phyloP scores from a whole-genome alignment of 2,329 filamentous ascomycete genomes.

The Lasiodiplodia sp. region DNA sequence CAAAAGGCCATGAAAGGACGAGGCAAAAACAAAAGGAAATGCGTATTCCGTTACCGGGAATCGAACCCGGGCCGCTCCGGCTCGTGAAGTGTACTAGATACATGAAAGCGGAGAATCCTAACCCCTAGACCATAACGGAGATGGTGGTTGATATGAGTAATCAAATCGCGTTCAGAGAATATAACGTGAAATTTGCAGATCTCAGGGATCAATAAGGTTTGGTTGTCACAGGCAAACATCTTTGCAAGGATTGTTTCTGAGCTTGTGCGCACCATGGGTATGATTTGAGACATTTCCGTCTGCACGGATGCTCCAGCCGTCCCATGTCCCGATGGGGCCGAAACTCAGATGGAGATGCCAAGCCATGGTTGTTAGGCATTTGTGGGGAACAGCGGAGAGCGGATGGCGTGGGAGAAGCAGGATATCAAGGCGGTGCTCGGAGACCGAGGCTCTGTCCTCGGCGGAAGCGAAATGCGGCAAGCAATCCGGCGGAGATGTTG shows the following conservation, averaged over 20 bases:
- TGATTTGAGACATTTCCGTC: background rate
- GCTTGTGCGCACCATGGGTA: background rate
- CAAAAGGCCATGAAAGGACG: no score
- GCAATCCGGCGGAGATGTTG: background rate
- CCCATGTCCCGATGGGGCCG: background rate
- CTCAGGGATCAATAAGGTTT: background rate
- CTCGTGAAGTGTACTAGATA: background rate
- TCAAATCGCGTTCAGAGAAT: fast-evolving
- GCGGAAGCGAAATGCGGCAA: conserved; percentile 1
- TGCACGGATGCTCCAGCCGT: background rate
- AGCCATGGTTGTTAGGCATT: background rate
- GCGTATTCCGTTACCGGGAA: conserved; percentile 26
- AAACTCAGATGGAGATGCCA: background rate
- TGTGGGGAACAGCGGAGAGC: background rate
- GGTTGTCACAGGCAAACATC: no score
- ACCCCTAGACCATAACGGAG: conserved; percentile 31
- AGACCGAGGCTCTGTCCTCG: background rate
- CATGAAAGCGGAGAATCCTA: conserved; percentile 30
- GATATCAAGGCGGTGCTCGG: background rate
- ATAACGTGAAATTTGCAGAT: background rate
- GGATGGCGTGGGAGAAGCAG: background rate
- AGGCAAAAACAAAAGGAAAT: background rate
- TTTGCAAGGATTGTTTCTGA: background rate
- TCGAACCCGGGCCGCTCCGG: conserved; percentile 30
- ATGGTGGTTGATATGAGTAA: background rate